Percentiles rank a stretch among this genome's conserved stretches.
These are phyloP conservation scores for Amauroascus niger DNA, from an alignment of 2,329 filamentous ascomycete genomes.

Conservation along the genomic window DNA sequence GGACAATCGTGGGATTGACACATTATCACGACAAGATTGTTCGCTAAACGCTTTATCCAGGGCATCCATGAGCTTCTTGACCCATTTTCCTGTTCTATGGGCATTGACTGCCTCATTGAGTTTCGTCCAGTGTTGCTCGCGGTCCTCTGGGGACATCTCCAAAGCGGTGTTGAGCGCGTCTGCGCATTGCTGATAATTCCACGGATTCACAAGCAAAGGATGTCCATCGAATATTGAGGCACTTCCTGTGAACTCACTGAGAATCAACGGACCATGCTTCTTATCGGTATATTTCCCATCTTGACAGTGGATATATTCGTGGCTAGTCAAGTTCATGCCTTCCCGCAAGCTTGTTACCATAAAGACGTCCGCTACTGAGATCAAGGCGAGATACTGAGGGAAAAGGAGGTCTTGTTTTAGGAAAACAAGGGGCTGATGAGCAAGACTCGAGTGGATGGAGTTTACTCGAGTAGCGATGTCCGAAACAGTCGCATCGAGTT, in stretches of 20 bases:
- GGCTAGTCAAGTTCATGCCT: conserved; percentile 93
- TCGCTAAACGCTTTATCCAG: conserved; percentile 71
- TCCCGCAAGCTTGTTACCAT: conserved; percentile 94
- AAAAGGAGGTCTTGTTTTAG: conserved; percentile 92
- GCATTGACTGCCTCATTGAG: conserved; percentile 64
- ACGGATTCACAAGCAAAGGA: conserved; percentile 82
- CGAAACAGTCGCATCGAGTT: conserved; percentile 77
- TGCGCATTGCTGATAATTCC: conserved; percentile 84
- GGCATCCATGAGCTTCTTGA: conserved; percentile 60
- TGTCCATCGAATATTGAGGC: conserved; percentile 72
- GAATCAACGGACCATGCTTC: conserved; percentile 77
- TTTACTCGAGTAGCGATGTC: conserved; percentile 95
- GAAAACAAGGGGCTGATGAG: conserved; percentile 87
- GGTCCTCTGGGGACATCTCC: conserved; percentile 68
- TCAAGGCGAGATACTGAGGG: conserved; percentile 80
- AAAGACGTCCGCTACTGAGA: conserved; percentile 79
- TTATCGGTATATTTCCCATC: conserved; percentile 65
- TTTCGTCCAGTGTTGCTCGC: conserved; percentile 61
- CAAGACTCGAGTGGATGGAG: conserved; percentile 77
- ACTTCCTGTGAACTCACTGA: conserved; percentile 92
- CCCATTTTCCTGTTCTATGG: conserved; percentile 81
- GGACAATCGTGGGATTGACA: conserved; percentile 75
- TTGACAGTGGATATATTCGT: conserved; percentile 89
- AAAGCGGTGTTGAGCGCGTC: conserved; percentile 75
- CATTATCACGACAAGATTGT: conserved; percentile 74